Percentiles rank a stretch among this genome's conserved stretches.
Evolutionary conservation across 768 basidiomycete species (phyloP).

Genomic region (Xerocomellus intermedius): DNA sequence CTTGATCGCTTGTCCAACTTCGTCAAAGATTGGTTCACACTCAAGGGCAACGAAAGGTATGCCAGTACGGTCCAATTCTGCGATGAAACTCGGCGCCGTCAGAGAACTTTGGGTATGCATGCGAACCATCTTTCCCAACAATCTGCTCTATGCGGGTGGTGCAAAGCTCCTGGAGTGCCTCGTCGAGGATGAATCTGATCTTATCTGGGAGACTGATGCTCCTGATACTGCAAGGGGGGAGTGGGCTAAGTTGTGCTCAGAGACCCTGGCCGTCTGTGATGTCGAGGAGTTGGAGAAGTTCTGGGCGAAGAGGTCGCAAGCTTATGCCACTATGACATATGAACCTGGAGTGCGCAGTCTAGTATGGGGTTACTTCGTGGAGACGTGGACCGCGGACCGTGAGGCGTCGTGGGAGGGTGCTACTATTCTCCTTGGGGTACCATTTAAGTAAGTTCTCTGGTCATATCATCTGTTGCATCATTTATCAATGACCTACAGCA

Average conservation of each 20-base stretch:
- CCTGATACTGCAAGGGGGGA: conserved; percentile 45
- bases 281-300: conserved; percentile 48
- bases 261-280: conserved; percentile 50
- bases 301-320: conserved; percentile 39
- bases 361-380: conserved; percentile 58
- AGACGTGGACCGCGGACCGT: conserved; percentile 51
- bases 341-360: conserved; percentile 41
- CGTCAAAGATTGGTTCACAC: conserved; percentile 6
- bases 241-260: conserved; percentile 63
- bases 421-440: conserved; percentile 51
- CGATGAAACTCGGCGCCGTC: conserved; percentile 56
- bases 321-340: conserved; percentile 30
- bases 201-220: conserved; percentile 43
- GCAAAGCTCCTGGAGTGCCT: conserved; percentile 49
- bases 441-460: conserved; percentile 55
- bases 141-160: conserved; percentile 43
- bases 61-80: conserved; percentile 37
- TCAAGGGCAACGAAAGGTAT: conserved; percentile 4
- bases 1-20: conserved; percentile 22
- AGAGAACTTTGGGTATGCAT: conserved; percentile 57
- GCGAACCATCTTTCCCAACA: conserved; percentile 41
- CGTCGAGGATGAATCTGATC: conserved; percentile 44
- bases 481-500: conserved; percentile 27
- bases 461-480: background rate
- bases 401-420: conserved; percentile 55